Evolutionary conservation across 1,284 basidiomycete species (phyloP).

Genomic region (Chondrostereum purpureum): DNA sequence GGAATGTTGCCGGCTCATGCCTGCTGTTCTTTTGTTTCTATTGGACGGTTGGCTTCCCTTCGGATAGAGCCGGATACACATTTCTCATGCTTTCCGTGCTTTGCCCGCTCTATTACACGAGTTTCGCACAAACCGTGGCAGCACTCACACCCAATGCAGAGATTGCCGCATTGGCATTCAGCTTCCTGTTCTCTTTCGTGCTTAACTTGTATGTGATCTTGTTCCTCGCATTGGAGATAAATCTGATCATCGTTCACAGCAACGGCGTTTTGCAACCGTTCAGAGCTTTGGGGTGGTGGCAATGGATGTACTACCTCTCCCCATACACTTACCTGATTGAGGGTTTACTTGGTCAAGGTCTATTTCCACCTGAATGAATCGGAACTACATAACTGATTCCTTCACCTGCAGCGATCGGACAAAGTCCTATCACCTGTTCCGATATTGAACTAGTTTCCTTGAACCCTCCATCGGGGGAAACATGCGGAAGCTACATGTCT

Average conservation of each 20-base stretch:
- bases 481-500: slow-evolving; percentile 55
- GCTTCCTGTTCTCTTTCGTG: slow-evolving; percentile 39
- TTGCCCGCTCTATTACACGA: slow-evolving; percentile 55
- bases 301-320: slow-evolving; percentile 43
- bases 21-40: slow-evolving; percentile 45
- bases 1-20: slow-evolving; percentile 54
- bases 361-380: not conserved
- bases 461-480: slow-evolving; percentile 53
- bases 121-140: slow-evolving; percentile 37
- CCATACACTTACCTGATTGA: slow-evolving; percentile 53
- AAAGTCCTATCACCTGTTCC: not conserved
- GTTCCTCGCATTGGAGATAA: not conserved
- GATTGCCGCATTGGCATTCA: slow-evolving; percentile 17
- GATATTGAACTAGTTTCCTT: slow-evolving; percentile 23
- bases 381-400: slow-evolving; percentile 25
- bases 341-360: slow-evolving; percentile 33
- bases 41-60: slow-evolving; percentile 1
- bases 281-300: slow-evolving; percentile 49
- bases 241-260: slow-evolving; percentile 10
- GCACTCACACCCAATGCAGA: slow-evolving; percentile 37
- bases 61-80: slow-evolving; percentile 37
- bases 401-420: not conserved
- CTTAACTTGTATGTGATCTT: slow-evolving; percentile 37
- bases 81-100: slow-evolving; percentile 46
- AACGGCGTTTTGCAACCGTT: slow-evolving; percentile 39